Base-by-base conservation (phyloP, 2,329 filamentous ascomycete species). In the Fusarium foetens region DNA sequence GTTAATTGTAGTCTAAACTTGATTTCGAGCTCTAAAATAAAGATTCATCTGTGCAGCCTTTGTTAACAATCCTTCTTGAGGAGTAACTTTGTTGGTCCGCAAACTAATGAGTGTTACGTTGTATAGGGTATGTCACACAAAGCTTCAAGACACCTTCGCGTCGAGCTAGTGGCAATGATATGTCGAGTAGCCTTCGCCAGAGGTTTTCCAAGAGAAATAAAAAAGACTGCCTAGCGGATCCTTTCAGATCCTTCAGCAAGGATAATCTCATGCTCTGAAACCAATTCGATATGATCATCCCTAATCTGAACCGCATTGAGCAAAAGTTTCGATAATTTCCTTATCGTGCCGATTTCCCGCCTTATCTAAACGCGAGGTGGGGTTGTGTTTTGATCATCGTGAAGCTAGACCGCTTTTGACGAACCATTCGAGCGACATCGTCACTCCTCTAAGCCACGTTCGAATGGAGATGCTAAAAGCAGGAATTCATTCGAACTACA, bases 371-470 rank as follows among this genome's bases (percentile, higher is more conserved):
- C 63, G 64, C 41, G 4, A 8, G 31, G 17, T 48, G 36, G 64
- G 33, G 23, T 1, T 2, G 0, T n/a, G 12, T 17, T 25, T 33
- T 27, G 41, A 59, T 48, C 36, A 43, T 8, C 25, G 6, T 12
- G 14, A 13, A 5, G 39, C n/a, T 41, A 41, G 36, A 53, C 64
- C 21, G 4, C 19, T 25, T 67, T 9, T 6, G 38, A 58, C 38
- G 21, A 17, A 6, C 54, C 25, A 38, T 67, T 67, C 63, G 63
- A 67, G 38, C 17, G 19, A 23, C 16, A 39, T 58, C 42, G 51
- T 65, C 61, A 51, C 43, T 25, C 5, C 21, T 49, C 62, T 49
- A 45, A 66, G 63, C 63, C 63, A 66, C 63, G n/a, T 33, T 60
- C 52, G 33, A 45, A 51, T 35, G 29, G 17, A 39, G n/a, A 39